phyloP scores from a whole-genome alignment of 1,139 yeast species.

The Geotrichum klebahnii region DNA sequence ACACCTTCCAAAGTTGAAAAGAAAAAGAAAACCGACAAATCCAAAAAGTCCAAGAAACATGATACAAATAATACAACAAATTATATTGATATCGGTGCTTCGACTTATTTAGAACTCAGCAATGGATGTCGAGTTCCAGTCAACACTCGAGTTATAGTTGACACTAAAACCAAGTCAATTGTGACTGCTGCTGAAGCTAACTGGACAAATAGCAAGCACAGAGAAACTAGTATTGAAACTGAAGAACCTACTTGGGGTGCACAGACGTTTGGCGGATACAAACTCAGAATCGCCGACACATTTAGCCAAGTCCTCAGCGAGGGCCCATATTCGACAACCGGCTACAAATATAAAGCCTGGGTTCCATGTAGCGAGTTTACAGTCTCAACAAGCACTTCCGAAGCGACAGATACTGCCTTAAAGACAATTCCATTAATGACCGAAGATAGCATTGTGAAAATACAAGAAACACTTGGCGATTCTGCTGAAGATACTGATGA shows the following conservation, averaged over 20 bases:
- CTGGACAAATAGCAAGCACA: constrained; percentile 42
- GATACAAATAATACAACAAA: constrained; percentile 49
- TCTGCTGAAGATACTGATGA: constrained; percentile 25
- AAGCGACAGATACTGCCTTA: constrained; percentile 10
- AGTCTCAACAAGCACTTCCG: constrained; percentile 1
- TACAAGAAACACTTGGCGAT: constrained; percentile 27
- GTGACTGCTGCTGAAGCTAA: constrained; percentile 74
- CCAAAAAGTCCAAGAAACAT: constrained; percentile 32
- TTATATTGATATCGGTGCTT: constrained; percentile 69
- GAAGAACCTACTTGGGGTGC: constrained; percentile 20
- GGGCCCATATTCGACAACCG: constrained; percentile 59
- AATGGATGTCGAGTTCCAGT: constrained; percentile 62
- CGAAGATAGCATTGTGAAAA: constrained; percentile 23
- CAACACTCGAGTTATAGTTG: constrained; percentile 78
- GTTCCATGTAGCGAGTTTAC: constrained; percentile 57
- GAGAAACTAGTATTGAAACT: not conserved
- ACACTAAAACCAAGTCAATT: constrained; percentile 54
- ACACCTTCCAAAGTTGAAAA: constrained; percentile 40
- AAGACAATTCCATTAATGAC: constrained; percentile 17
- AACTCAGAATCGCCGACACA: constrained; percentile 27
- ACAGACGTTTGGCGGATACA: no score
- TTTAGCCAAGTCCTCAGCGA: constrained; percentile 77
- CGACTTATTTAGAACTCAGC: constrained; percentile 51
- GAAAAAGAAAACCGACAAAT: constrained; percentile 48
- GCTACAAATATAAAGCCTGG: constrained; percentile 65